phyloP scores from a whole-genome alignment of 2,329 filamentous ascomycete genomes.

The Trichoderma sp. region DNA sequence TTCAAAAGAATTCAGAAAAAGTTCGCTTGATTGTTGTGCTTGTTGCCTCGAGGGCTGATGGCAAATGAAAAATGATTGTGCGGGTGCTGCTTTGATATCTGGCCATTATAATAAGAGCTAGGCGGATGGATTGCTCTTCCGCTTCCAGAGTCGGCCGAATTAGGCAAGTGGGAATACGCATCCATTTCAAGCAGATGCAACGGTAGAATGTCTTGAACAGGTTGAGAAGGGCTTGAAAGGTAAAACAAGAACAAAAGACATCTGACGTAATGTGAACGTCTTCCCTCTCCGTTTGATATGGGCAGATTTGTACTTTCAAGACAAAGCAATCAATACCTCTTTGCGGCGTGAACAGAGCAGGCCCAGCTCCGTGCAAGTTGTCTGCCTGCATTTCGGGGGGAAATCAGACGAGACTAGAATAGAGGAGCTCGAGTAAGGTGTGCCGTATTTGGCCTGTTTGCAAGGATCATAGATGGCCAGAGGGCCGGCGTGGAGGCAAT shows the following conservation, averaged over 20 bases:
- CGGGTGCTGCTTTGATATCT: not conserved
- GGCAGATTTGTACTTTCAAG: not conserved
- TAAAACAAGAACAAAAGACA: not conserved
- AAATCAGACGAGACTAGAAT: not conserved
- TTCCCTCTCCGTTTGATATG: not conserved
- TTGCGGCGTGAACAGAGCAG: not conserved
- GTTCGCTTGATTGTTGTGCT: not conserved
- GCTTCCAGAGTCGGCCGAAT: slow-evolving; percentile 6
- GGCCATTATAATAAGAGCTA: not conserved
- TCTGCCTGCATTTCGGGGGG: not conserved
- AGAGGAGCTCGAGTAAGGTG: not conserved
- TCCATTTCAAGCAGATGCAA: slow-evolving; percentile 20
- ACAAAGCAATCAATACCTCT: not conserved
- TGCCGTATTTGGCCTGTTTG: slow-evolving; percentile 3
- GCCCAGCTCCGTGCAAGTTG: not conserved
- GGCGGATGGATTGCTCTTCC: slow-evolving; percentile 10
- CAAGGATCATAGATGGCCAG: not conserved
- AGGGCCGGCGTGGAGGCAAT: slow-evolving; percentile 26
- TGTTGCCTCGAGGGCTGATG: not conserved
- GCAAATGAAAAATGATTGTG: not conserved
- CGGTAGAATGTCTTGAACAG: slow-evolving; percentile 7
- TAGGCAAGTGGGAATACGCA: slow-evolving; percentile 26
- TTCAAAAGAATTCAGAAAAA: not conserved
- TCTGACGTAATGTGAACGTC: slow-evolving; percentile 25
- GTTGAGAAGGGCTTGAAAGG: not conserved